phyloP scores from a whole-genome alignment of 2,329 filamentous ascomycete genomes.

The Penicillium vulpinum region DNA sequence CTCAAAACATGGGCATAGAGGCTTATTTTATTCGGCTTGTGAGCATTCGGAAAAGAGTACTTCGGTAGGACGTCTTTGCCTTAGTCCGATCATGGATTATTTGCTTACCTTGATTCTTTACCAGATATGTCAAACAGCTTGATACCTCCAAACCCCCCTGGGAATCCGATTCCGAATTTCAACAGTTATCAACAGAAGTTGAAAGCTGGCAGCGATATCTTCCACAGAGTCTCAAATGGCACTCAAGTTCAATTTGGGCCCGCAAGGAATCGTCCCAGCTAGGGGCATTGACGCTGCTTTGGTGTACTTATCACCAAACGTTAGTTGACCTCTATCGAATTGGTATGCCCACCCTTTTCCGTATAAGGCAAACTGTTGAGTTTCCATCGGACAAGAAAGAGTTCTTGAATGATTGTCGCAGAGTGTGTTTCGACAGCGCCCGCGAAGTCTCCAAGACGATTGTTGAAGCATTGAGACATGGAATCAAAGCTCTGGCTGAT shows the following conservation, averaged over 20 bases:
- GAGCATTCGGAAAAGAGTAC: constrained; percentile 15
- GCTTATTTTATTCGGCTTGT: constrained; percentile 21
- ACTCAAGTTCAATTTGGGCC: constrained; percentile 48
- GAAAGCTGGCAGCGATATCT: constrained; percentile 45
- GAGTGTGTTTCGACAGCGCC: constrained; percentile 15
- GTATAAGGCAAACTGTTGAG: constrained; percentile 35
- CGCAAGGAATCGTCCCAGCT: constrained; percentile 51
- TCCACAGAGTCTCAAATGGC: constrained; percentile 49
- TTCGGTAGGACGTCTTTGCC: constrained; percentile 5
- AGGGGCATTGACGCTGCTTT: constrained; percentile 48
- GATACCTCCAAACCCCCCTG: constrained; percentile 45
- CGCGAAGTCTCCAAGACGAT: constrained; percentile 13
- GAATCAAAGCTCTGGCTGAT: constrained; percentile 45
- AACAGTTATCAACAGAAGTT: constrained; percentile 44
- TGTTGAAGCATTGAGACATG: constrained; percentile 41
- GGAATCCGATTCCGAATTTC: constrained; percentile 48
- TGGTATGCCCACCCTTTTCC: constrained; percentile 49
- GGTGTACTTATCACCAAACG: constrained; percentile 52
- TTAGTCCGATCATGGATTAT: not conserved
- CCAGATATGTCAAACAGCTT: constrained; percentile 45
- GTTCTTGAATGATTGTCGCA: constrained; percentile 16
- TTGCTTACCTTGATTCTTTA: not conserved
- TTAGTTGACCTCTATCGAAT: constrained; percentile 51
- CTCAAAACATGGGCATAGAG: constrained; percentile 20
- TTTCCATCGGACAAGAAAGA: constrained; percentile 14